Conservation (phyloP, 2,329 filamentous ascomycete genomes). For the Colletotrichum truncatum region DNA sequence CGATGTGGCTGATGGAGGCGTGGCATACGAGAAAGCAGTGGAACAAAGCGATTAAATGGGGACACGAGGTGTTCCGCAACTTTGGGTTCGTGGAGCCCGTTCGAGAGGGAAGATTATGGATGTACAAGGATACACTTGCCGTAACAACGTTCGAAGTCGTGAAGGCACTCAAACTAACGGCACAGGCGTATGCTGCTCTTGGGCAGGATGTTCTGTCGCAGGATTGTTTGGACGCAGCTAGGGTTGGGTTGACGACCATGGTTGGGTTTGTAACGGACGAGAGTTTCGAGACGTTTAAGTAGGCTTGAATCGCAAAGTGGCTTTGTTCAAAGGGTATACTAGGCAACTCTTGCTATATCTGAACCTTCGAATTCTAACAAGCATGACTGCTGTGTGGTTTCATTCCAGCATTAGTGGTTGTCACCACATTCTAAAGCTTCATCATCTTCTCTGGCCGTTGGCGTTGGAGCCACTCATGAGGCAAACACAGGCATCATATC, state of each 20-base stretch:
- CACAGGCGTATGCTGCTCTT: slow-evolving; percentile 40
- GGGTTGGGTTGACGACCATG: slow-evolving; percentile 41
- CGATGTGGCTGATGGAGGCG: slow-evolving; percentile 45
- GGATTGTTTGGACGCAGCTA: slow-evolving; percentile 39
- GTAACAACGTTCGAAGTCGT: slow-evolving; percentile 47
- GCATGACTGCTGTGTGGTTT: too few relatives aligned
- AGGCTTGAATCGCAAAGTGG: background rate
- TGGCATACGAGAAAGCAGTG: slow-evolving; percentile 42
- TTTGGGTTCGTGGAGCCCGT: slow-evolving; percentile 42
- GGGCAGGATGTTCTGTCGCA: slow-evolving; percentile 37
- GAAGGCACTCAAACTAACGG: slow-evolving; percentile 39
- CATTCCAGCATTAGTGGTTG: too few relatives aligned
- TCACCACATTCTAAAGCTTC: too few relatives aligned
- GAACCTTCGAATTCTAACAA: too few relatives aligned
- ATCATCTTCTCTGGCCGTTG: too few relatives aligned
- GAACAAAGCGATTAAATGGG: slow-evolving; percentile 41
- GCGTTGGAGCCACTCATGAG: too few relatives aligned
- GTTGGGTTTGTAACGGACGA: slow-evolving; percentile 43
- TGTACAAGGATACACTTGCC: slow-evolving; percentile 34
- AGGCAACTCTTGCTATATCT: too few relatives aligned
- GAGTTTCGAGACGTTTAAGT: slow-evolving; percentile 23
- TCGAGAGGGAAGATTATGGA: slow-evolving; percentile 34
- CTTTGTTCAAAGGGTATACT: too few relatives aligned
- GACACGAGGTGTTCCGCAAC: slow-evolving; percentile 40
- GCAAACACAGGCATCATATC: too few relatives aligned